Evolutionary conservation across 495 filamentous ascomycete genomes (phyloP).

Genomic region (Daldinia concentrica): DNA sequence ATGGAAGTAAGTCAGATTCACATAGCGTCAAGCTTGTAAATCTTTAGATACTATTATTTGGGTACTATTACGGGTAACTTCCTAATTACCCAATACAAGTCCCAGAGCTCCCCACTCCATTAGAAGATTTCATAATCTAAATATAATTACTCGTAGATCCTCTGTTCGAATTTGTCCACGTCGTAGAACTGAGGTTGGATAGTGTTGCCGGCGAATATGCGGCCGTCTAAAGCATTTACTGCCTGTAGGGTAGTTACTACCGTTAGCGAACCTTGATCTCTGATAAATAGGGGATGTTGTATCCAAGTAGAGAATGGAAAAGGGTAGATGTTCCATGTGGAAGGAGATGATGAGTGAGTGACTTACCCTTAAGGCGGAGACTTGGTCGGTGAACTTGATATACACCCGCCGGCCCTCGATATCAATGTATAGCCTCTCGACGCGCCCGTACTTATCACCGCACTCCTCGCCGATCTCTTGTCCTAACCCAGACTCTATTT

Average conservation of each 20-base stretch:
- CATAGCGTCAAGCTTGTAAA: not conserved
- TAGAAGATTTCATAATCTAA: not conserved
- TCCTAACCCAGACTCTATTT: constrained; percentile 77
- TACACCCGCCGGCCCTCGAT: constrained; percentile 71
- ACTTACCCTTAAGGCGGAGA: constrained; percentile 83
- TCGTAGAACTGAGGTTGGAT: constrained; percentile 84
- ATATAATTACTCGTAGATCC: constrained; percentile 64
- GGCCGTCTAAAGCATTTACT: constrained; percentile 84
- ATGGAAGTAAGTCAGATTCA: not conserved
- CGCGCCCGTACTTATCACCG: constrained; percentile 84
- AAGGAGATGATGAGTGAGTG: not conserved
- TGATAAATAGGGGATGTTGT: not conserved
- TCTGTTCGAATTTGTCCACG: constrained; percentile 78
- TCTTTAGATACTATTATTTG: not conserved
- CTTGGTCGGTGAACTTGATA: constrained; percentile 84
- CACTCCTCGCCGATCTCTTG: constrained; percentile 97
- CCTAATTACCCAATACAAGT: not conserved
- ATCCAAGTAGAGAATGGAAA: too few relatives aligned
- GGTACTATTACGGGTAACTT: not conserved
- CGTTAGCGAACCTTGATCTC: constrained; percentile 20
- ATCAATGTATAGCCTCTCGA: constrained; percentile 84
- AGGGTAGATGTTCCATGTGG: not conserved
- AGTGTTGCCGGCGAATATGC: constrained; percentile 84
- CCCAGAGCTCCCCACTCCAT: not conserved
- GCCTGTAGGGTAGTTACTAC: constrained; percentile 62